Base-by-base conservation (phyloP, 352 stramenopile genomes). In the Globisporangium orthogonon region DNA sequence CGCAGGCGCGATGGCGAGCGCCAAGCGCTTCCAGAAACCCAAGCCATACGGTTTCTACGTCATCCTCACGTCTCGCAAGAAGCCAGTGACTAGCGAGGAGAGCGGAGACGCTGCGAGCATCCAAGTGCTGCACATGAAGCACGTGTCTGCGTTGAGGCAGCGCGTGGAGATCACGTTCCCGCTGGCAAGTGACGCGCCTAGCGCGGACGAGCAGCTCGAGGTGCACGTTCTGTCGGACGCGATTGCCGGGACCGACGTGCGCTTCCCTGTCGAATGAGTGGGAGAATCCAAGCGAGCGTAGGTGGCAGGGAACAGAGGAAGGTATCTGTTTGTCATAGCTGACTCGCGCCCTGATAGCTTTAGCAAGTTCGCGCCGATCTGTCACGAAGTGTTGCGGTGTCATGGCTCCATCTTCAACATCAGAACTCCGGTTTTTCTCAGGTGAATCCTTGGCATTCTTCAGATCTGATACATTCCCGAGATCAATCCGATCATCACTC, bases 1-100 rank as follows among this genome's bases (percentile, higher is more conserved):
- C 31, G 60, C 52, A 44, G 54, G 45, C 28, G 65, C 60, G 28
- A 18, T 78, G 17, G 70, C 71, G 9, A 72, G 63, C n/a, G 74
- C 66, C 2, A 74, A 70, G 35, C 62, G 78, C 11, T 66, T 88
- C 28, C 71, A 79, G 52, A 85, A 89, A 56, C 73, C 81, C 10
- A 83, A 83, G 56, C 74, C 78, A 14, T 91, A 86, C 52, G 81
- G 74, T 0, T 87, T 87, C 46, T 91, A 88, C 56, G 67, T 91
- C 41, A n/a, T 88, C 10, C 62, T 91, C 49, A 76, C 61, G 39
- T 31, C 23, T 18, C n/a, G 14, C 47, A 60, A 41, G 31, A 64
- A 68, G 49, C 0, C 29, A 31, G 30, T 15, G 10, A 4, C 23
- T 28, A 31, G 29, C 4, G 44, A 45, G 11, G 35, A 54, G 5